Base-by-base conservation (phyloP, 75 land plant species). In the Cupressus sempervirens region DNA sequence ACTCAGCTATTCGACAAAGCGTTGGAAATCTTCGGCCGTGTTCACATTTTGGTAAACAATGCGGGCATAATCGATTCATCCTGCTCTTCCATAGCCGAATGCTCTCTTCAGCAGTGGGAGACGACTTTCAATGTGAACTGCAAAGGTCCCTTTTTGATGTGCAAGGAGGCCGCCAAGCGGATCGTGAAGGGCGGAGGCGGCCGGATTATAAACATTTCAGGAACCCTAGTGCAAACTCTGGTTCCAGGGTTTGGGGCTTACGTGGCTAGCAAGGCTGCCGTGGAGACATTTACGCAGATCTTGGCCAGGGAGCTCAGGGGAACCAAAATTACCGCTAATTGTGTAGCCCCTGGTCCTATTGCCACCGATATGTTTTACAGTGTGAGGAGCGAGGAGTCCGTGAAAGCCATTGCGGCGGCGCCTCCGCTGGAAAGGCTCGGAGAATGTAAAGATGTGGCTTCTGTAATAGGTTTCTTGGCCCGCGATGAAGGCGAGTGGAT, bases 271-370 rank as follows among this genome's bases (percentile, higher is more conserved):
- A 91, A 91, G 84, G 92, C 88, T 11, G 92, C 92, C 1, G 83
- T 92, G 83, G 93, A 92, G 85, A 34, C 88, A 26, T 77, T 91
- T 45, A 91, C 93, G 29, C 84, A 83, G 72, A 85, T 91, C 70
- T 85, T 91, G n/a, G 93, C 93, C 18, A 91, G 84, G 85, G 93
- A 92, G 85, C 74, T 92, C 3, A 74, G 86, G 32, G 93, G 90
- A 18, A 88, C 50, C 77, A 50, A 48, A 65, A 91, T 92, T 23
- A 92, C 93, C 0, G 93, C 88, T 26, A 92, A 92, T 67, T 86
- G 88, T 46, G 93, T 92, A n/a, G 88, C 93, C 52, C 93, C 93
- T 3, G 93, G 93, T n/a, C 88, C 93, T 26, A 87, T 87, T 18
- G 93, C 88, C 12, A 91, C 92, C 18, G 93, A 87, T 1, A 38